Percentiles rank a stretch among this genome's conserved stretches.
phyloP scores from a whole-genome alignment of 2,329 filamentous ascomycete species.

The Aureobasidium sp. region DNA sequence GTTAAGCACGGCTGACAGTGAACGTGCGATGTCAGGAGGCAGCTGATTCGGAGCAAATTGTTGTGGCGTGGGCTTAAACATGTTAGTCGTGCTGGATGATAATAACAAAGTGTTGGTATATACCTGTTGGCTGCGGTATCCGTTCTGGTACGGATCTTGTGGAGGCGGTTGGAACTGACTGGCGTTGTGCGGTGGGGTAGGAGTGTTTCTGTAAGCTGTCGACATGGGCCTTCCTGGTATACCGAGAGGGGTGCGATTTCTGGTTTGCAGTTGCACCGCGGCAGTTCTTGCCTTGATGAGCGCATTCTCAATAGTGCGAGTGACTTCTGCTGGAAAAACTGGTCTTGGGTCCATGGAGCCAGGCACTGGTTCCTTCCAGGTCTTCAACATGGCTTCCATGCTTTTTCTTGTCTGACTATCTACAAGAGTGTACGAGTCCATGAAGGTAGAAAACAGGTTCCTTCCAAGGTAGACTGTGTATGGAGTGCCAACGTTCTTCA shows the following conservation, averaged over 20 bases:
- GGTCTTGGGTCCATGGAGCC: constrained; percentile 88
- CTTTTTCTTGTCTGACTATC: constrained; percentile 76
- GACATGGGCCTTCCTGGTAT: constrained; percentile 36
- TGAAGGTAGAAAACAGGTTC: constrained; percentile 88
- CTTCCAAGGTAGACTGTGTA: constrained; percentile 93
- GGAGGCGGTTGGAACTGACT: constrained; percentile 35
- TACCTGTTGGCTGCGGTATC: constrained; percentile 31
- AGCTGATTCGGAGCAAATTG: constrained; percentile 15
- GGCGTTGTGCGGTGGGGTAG: constrained; percentile 59
- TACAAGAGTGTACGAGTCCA: constrained; percentile 91
- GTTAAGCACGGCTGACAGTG: constrained; percentile 17
- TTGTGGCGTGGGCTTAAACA: constrained; percentile 13
- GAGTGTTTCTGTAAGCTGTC: constrained; percentile 59
- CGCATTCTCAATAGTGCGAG: constrained; percentile 86
- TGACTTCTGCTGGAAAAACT: constrained; percentile 82
- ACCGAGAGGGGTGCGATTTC: constrained; percentile 47
- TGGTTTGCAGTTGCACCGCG: constrained; percentile 54
- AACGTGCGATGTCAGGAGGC: constrained; percentile 17
- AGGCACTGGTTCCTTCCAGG: constrained; percentile 95
- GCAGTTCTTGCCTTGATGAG: constrained; percentile 71
- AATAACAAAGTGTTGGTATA: background rate
- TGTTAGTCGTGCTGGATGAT: constrained; percentile 2
- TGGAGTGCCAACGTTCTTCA: constrained; percentile 96
- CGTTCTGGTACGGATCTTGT: constrained; percentile 29
- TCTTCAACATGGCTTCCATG: constrained; percentile 95